Conservation (phyloP, 352 stramenopile species). For the Globisporangium polare region DNA sequence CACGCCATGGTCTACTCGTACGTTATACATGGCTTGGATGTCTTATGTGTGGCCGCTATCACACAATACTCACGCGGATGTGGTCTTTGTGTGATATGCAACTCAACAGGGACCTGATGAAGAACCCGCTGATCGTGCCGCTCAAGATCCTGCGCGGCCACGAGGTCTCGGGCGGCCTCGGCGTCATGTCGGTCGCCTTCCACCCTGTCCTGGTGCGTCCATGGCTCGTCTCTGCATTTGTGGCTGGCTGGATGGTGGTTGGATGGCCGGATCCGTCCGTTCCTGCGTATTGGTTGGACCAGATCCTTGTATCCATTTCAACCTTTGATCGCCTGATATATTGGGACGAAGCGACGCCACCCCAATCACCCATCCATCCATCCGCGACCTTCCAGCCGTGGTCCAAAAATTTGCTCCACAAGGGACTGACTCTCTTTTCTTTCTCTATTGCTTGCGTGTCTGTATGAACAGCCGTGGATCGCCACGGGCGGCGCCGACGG, state of each 20-base stretch:
- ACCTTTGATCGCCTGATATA: background rate
- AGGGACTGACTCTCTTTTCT: slow-evolving; percentile 52
- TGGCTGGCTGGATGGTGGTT: no score
- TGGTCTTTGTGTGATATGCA: background rate
- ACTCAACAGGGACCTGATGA: slow-evolving; percentile 92
- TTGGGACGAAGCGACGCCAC: background rate
- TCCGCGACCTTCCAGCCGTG: background rate
- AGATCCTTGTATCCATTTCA: no score
- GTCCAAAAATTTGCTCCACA: no score
- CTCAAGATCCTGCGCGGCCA: slow-evolving; percentile 98
- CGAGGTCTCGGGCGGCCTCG: slow-evolving; percentile 91
- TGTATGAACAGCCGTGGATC: slow-evolving; percentile 74
- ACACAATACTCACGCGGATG: background rate
- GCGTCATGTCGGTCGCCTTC: slow-evolving; percentile 95
- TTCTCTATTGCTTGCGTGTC: slow-evolving; percentile 8
- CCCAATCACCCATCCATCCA: background rate
- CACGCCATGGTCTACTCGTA: slow-evolving; percentile 99
- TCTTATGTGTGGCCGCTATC: no score
- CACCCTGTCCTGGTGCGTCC: slow-evolving; percentile 94
- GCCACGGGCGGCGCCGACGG: slow-evolving; percentile 95
- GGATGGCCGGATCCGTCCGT: background rate
- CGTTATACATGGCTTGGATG: no score
- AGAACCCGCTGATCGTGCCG: slow-evolving; percentile 98
- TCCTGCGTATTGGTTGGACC: no score
- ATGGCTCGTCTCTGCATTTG: background rate